Evolutionary conservation across 495 filamentous ascomycete genomes (phyloP).

Genomic region (Letharia columbiana): DNA sequence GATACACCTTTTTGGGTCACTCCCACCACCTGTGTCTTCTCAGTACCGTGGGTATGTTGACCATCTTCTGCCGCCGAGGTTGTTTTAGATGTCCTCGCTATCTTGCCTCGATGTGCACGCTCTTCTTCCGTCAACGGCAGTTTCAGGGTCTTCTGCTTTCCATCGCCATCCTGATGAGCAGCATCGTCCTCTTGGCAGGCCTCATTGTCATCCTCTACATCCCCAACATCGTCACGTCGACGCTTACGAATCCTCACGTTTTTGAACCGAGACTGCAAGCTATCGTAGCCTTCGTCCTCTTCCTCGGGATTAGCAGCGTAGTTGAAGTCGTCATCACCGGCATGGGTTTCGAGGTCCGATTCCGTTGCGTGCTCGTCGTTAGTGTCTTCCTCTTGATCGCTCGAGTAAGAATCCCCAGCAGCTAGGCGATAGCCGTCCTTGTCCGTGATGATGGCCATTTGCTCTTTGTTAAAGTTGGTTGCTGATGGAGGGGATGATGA

Average conservation of each 20-base stretch:
- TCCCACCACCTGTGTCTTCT: background rate
- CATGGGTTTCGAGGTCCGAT: slow-evolving; percentile 13
- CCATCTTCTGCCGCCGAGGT: background rate
- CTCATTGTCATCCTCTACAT: slow-evolving; percentile 3
- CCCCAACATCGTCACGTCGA: background rate
- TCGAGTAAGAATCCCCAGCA: background rate
- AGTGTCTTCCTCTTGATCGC: slow-evolving; percentile 2
- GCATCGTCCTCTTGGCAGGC: background rate
- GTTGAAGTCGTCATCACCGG: background rate
- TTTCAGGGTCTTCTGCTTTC: background rate
- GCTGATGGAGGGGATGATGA: background rate
- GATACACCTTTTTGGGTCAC: background rate
- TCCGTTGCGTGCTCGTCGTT: slow-evolving; percentile 4
- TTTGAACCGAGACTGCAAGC: background rate
- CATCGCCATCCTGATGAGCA: background rate
- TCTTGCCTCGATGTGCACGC: slow-evolving; percentile 5
- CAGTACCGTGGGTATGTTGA: background rate
- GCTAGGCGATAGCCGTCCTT: background rate
- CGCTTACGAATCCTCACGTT: slow-evolving; percentile 8
- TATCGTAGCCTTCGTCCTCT: slow-evolving; percentile 5
- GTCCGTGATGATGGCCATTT: background rate
- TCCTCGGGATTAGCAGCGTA: slow-evolving; percentile 8
- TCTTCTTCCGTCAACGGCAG: background rate
- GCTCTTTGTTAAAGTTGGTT: background rate
- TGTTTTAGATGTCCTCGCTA: background rate